Conservation (phyloP, 2,329 filamentous ascomycete genomes). For the Aspergillus piperis region DNA sequence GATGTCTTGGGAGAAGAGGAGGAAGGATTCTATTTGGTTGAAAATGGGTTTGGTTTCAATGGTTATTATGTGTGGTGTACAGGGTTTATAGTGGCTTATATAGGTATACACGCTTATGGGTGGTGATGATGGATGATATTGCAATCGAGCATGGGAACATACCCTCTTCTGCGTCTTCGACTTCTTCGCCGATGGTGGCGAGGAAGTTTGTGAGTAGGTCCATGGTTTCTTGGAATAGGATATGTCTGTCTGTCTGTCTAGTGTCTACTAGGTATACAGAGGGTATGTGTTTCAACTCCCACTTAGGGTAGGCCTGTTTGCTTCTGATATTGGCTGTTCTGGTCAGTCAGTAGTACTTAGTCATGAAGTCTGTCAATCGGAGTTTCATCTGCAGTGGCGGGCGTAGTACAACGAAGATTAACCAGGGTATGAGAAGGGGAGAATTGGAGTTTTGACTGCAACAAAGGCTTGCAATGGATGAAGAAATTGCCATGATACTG, state of each 20-base stretch:
- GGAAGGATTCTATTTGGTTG: slow-evolving; percentile 70
- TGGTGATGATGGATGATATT: not conserved
- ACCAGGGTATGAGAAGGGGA: not conserved
- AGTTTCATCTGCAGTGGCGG: not conserved
- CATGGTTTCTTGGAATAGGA: not conserved
- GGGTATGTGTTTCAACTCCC: not conserved
- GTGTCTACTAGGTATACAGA: not conserved
- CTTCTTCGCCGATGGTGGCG: slow-evolving; percentile 50
- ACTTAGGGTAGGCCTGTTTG: not conserved
- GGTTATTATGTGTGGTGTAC: not conserved
- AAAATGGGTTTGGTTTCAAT: not conserved
- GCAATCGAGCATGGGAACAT: slow-evolving; percentile 20
- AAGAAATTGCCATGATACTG: not conserved
- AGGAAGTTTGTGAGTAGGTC: slow-evolving; percentile 38
- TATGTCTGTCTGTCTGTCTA: not conserved
- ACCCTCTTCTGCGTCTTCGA: slow-evolving; percentile 64
- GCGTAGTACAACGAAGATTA: not conserved
- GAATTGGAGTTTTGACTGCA: not conserved
- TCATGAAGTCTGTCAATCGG: slow-evolving; percentile 5
- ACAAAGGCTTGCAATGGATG: not conserved
- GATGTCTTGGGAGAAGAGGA: slow-evolving; percentile 76
- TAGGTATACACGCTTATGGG: not conserved
- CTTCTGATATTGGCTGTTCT: not conserved
- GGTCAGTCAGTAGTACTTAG: not conserved
- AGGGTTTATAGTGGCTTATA: not conserved